Evolutionary conservation across 2,329 filamentous ascomycete species (phyloP).

Genomic region (Paracoccidioides lutzii): DNA sequence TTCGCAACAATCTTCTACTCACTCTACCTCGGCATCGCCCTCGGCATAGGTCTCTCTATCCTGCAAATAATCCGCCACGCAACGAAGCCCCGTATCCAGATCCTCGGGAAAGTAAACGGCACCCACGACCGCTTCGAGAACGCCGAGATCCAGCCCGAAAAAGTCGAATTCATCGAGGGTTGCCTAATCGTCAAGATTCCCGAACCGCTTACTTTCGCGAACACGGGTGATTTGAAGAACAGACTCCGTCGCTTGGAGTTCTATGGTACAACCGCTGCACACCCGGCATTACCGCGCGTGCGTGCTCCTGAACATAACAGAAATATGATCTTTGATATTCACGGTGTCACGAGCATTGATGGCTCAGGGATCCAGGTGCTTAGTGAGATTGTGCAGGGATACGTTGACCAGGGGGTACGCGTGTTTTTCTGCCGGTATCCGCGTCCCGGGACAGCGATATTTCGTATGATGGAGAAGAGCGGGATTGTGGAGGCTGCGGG

Average conservation of each 20-base stretch:
- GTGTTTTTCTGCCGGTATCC: constrained; percentile 45
- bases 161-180: constrained; percentile 78
- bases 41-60: constrained; percentile 82
- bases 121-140: constrained; percentile 70
- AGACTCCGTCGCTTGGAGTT: constrained; percentile 71
- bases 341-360: constrained; percentile 91
- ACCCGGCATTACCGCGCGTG: constrained; percentile 74
- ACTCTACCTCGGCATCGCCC: constrained; percentile 79
- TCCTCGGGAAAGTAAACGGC: constrained; percentile 75
- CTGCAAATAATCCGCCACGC: constrained; percentile 81
- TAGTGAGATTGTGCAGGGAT: constrained; percentile 71
- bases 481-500: constrained; percentile 79
- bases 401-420: constrained; percentile 58
- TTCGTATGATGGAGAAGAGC: constrained; percentile 58
- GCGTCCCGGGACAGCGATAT: constrained; percentile 44
- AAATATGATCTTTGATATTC: constrained; percentile 93
- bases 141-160: constrained; percentile 58
- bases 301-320: constrained; percentile 67
- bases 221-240: constrained; percentile 82
- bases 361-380: constrained; percentile 88
- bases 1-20: constrained; percentile 90
- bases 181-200: constrained; percentile 96
- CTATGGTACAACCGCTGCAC: constrained; percentile 73
- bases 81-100: constrained; percentile 88
- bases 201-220: constrained; percentile 91